These are phyloP conservation scores for Neohortaea acidophila DNA, from an alignment of 495 filamentous ascomycete genomes.

Conservation along the genomic window DNA sequence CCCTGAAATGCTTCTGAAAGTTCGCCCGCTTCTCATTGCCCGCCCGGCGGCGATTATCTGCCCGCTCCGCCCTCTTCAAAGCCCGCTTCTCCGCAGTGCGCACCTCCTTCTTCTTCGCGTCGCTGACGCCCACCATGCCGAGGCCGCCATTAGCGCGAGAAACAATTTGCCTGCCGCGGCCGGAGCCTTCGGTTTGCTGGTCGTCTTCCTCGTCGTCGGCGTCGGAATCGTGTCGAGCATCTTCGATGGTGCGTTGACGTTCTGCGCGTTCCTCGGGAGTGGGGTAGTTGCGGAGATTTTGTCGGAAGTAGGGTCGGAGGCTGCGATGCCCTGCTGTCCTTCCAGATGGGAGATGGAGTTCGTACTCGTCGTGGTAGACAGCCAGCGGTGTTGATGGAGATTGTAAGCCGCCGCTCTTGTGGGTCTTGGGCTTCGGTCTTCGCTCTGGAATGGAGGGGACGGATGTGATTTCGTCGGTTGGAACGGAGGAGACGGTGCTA, in stretches of 20 bases:
- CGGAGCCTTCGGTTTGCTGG: constrained; percentile 20
- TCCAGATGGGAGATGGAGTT: constrained; percentile 85
- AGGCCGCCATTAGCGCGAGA: constrained; percentile 53
- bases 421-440: constrained; percentile 45
- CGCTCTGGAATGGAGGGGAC: too few relatives aligned
- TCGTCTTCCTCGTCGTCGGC: constrained; percentile 28
- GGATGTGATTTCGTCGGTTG: constrained; percentile 56
- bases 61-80: constrained; percentile 43
- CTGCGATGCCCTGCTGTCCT: constrained; percentile 83
- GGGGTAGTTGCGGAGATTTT: constrained; percentile 78
- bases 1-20: constrained; percentile 61
- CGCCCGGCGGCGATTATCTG: constrained; percentile 42
- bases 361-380: constrained; percentile 77
- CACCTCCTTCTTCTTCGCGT: constrained; percentile 54
- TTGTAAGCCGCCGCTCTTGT: constrained; percentile 55
- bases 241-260: constrained; percentile 23
- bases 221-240: constrained; percentile 22
- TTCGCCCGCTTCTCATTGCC: constrained; percentile 50
- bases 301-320: constrained; percentile 70
- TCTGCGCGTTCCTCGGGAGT: constrained; percentile 44
- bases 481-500: constrained; percentile 66
- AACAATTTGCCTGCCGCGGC: constrained; percentile 43
- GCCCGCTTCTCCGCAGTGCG: constrained; percentile 49
- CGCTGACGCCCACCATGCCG: constrained; percentile 61
- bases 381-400: constrained; percentile 51